These are phyloP conservation scores for Colletotrichum sp. DNA, from an alignment of 2,329 filamentous ascomycete species.

Conservation along the genomic window DNA sequence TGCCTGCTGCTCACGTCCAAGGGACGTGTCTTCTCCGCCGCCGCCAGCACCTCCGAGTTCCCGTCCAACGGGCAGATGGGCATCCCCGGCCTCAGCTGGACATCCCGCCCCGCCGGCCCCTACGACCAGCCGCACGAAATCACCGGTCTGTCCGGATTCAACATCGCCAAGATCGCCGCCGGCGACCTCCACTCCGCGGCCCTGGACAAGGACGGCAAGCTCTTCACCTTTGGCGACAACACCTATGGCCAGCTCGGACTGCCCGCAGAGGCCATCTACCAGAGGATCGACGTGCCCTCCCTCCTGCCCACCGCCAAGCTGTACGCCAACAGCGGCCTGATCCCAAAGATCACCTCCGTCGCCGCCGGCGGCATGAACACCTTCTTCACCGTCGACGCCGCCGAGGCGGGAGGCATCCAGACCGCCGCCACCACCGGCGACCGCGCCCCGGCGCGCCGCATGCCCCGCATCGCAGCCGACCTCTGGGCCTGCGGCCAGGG, in stretches of 20 bases:
- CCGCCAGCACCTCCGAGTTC: slow-evolving; percentile 77
- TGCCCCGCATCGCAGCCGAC: slow-evolving; percentile 65
- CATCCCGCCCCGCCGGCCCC: slow-evolving; percentile 73
- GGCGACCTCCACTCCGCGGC: slow-evolving; percentile 88
- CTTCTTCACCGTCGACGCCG: slow-evolving; percentile 85
- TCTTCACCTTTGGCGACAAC: slow-evolving; percentile 93
- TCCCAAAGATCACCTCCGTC: slow-evolving; percentile 74
- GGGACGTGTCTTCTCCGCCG: slow-evolving; percentile 89
- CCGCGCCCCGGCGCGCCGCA: slow-evolving; percentile 32
- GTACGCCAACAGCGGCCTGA: slow-evolving; percentile 68
- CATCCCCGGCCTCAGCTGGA: slow-evolving; percentile 81
- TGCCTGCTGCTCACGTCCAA: slow-evolving; percentile 82
- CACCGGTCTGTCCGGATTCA: slow-evolving; percentile 69
- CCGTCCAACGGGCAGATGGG: slow-evolving; percentile 87
- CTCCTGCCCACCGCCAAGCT: slow-evolving; percentile 73
- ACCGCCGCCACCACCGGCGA: slow-evolving; percentile 14
- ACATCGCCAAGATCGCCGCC: slow-evolving; percentile 76
- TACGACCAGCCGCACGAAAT: slow-evolving; percentile 87
- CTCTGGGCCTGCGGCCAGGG: slow-evolving; percentile 88
- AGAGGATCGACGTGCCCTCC: slow-evolving; percentile 71
- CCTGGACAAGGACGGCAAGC: slow-evolving; percentile 74
- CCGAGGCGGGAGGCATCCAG: slow-evolving; percentile 52
- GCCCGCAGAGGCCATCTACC: slow-evolving; percentile 65
- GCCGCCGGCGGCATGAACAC: slow-evolving; percentile 86
- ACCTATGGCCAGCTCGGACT: slow-evolving; percentile 90